Evolutionary conservation across 805 yeast species (phyloP), one percentile per base, ranked within the genome.

Genomic region (Cyberlindnera maritima): DNA sequence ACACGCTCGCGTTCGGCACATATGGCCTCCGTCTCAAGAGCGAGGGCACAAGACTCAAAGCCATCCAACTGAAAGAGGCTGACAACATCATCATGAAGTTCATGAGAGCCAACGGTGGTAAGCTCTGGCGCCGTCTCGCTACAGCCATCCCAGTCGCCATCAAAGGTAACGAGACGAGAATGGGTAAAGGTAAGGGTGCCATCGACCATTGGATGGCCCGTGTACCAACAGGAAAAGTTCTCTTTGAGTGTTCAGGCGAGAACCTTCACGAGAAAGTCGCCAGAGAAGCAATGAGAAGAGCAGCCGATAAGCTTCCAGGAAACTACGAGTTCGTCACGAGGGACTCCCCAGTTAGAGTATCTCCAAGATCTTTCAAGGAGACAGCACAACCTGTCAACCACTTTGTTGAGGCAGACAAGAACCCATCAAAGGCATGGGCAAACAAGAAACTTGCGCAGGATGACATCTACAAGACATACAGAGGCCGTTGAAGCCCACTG

Each of bases 161-260:
- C 52, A 94, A 94, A 72, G 99, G 99, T 72, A 94, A 94, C 67
- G 97, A 94, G 66, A 89, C 97, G 11, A 94, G 99, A 83, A 94
- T 94, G 99, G 99, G 99, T 74, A 94, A 94, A 68, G 99, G 99
- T 73, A 94, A 94, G 70, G 99, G 99, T 69, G 85, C 91, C 0
- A 92, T 94, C 64, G 96, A 89, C 61, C 94, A 89, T 71, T 94
- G 98, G 98, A 95, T 96, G 60, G 87, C 83, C 29, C 81, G 99
- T 60, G 94, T 94, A 13, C 96, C 98, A 35, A 91, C 97, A 0
- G 99, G 99, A 3, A 91, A 90, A 62, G 82, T 94, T 36, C 72
- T 91, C 19, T 89, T 91, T 62, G 99, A 94, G 70, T 81, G 91
- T 62, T 72, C 71, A 35, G 86, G 85, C 52, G 84, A 81, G 15